A percentile compares a stretch with the other conserved stretches of the same genome.
Conservation (phyloP, 164 flowering plant species). For the Berberis thunbergii region DNA sequence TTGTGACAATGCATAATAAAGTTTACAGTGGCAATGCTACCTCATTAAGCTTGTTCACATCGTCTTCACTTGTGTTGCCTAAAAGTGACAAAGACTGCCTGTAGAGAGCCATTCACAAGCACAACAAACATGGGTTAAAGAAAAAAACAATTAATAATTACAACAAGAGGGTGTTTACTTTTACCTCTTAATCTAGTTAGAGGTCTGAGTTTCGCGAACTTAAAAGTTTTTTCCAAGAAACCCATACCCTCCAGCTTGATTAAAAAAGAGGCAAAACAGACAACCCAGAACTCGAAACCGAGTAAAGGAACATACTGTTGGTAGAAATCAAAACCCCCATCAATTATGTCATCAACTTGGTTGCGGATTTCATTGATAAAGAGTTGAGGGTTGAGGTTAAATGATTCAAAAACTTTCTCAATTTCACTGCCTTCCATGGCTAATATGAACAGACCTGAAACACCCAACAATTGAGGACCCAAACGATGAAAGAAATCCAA, state of each 20-base stretch:
- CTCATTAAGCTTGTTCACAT: not conserved
- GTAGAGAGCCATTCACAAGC: not conserved
- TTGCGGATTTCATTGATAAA: conserved; percentile 71
- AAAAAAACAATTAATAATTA: not conserved
- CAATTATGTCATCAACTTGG: conserved; percentile 50
- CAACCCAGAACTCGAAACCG: too few relatives aligned
- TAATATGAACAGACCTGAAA: too few relatives aligned
- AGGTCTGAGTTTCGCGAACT: too few relatives aligned
- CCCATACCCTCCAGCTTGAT: too few relatives aligned
- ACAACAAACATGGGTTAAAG: not conserved
- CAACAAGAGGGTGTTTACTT: not conserved
- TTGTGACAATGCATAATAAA: not conserved
- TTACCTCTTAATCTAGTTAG: too few relatives aligned
- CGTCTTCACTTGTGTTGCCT: not conserved
- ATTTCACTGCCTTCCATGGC: conserved; percentile 56
- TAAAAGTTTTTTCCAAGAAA: too few relatives aligned
- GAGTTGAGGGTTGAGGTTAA: conserved; percentile 64
- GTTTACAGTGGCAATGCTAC: not conserved
- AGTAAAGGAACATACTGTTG: conserved; percentile 19
- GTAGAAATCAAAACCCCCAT: conserved; percentile 58
- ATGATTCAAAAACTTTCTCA: conserved; percentile 47
- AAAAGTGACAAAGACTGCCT: not conserved
- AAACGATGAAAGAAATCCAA: too few relatives aligned
- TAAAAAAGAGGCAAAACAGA: too few relatives aligned
- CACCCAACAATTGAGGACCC: too few relatives aligned